These are phyloP conservation scores for Speleostelium caveatum DNA, from an alignment of 78 protist genomes.

Conservation along the genomic window DNA sequence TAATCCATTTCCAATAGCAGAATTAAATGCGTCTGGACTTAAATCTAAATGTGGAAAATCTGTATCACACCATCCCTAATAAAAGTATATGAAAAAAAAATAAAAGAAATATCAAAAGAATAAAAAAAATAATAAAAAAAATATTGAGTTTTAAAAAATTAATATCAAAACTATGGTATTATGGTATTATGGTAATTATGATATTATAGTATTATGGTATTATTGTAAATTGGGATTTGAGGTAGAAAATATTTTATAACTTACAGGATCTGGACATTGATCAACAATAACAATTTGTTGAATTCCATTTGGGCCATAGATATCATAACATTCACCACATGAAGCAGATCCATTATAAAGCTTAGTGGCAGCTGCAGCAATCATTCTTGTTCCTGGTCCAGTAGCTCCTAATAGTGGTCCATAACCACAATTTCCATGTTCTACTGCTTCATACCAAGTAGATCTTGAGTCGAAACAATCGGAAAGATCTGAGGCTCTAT, in stretches of 20 bases:
- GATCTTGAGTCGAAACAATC: conserved; percentile 65
- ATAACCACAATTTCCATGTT: conserved; percentile 80
- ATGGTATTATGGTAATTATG: too few relatives aligned
- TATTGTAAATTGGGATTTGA: too few relatives aligned
- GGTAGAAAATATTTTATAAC: too few relatives aligned
- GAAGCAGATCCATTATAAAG: conserved; percentile 49
- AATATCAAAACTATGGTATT: too few relatives aligned
- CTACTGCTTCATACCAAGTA: conserved; percentile 77
- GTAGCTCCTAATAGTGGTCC: conserved; percentile 50
- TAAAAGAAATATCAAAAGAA: too few relatives aligned
- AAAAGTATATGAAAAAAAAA: too few relatives aligned
- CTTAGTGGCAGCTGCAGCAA: conserved; percentile 74
- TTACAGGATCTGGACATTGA: conserved; percentile 84
- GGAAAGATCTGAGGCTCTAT: neutral
- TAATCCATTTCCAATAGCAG: neutral
- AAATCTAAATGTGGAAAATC: conserved; percentile 78
- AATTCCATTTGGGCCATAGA: conserved; percentile 58
- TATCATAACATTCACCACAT: conserved; percentile 71
- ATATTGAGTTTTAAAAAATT: too few relatives aligned
- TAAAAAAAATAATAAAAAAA: too few relatives aligned
- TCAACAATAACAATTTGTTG: conserved; percentile 53
- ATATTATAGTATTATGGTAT: too few relatives aligned
- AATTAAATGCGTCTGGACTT: conserved; percentile 30
- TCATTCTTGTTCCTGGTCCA: conserved; percentile 49
- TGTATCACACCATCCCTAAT: conserved; percentile 83